These are phyloP conservation scores for Euclidium syriacum DNA, from an alignment of 345 rosid genomes.

Conservation along the genomic window DNA sequence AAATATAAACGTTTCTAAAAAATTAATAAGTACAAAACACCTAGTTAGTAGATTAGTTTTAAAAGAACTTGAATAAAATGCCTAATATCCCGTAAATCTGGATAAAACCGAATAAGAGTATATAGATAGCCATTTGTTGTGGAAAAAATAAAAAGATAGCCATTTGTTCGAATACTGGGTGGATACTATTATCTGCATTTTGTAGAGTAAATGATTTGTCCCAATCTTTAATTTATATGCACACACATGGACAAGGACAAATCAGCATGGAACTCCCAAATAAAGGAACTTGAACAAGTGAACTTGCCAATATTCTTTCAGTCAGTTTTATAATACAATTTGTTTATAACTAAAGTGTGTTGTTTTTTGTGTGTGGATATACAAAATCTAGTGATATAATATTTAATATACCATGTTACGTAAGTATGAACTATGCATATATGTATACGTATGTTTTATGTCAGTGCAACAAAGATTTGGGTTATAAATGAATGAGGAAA, in stretches of 20 bases:
- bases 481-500: conserved; percentile 25
- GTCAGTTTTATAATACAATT: conserved; percentile 8
- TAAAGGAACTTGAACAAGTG: not conserved
- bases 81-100: not conserved
- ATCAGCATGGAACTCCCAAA: too few relatives aligned
- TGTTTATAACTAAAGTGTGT: not conserved
- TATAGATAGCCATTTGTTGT: not conserved
- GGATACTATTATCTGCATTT: not conserved
- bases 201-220: not conserved
- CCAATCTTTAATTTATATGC: not conserved
- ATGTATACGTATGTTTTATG: not conserved
- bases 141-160: not conserved
- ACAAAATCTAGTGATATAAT: too few relatives aligned
- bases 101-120: not conserved
- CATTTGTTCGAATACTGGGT: not conserved
- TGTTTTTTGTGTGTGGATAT: not conserved
- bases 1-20: too few relatives aligned
- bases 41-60: too few relatives aligned
- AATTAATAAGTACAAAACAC: too few relatives aligned
- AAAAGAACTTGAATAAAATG: not conserved
- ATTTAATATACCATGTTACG: conserved; percentile 1
- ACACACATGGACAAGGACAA: conserved; percentile 19
- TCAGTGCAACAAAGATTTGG: conserved; percentile 32
- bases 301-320: not conserved
- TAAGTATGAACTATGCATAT: not conserved